Conservation (phyloP, 495 filamentous ascomycete genomes). For the Acidomyces sp. region DNA sequence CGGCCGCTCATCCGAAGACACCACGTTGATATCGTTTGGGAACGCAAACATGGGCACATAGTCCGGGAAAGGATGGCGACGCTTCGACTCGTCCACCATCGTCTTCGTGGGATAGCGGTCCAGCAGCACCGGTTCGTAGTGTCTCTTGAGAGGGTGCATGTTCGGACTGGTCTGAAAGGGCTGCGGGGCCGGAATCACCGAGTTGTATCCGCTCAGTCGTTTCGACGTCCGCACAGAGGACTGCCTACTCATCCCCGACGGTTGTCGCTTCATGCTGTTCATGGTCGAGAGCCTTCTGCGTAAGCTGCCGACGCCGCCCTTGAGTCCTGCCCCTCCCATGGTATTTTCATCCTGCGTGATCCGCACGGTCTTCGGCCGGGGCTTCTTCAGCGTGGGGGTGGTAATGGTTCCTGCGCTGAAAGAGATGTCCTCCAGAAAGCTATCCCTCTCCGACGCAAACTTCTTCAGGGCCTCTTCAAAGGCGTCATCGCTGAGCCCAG, state of each 20-base stretch:
- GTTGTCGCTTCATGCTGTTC: conserved; percentile 83
- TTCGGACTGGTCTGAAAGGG: conserved; percentile 78
- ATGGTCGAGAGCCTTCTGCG: conserved; percentile 83
- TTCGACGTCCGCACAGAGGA: conserved; percentile 79
- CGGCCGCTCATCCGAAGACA: conserved; percentile 86
- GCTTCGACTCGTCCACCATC: conserved; percentile 65
- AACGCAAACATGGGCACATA: conserved; percentile 99
- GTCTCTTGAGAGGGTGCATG: conserved; percentile 87
- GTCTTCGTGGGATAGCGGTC: conserved; percentile 82
- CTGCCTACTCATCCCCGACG: conserved; percentile 58
- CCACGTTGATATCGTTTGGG: conserved; percentile 92
- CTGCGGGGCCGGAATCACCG: conserved; percentile 86
- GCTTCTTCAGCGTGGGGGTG: conserved; percentile 33
- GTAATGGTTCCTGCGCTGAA: conserved; percentile 66
- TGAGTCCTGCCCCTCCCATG: conserved; percentile 37
- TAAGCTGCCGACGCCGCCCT: conserved; percentile 56
- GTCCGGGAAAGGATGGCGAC: conserved; percentile 82
- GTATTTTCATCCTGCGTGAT: conserved; percentile 61
- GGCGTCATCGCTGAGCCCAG: conserved; percentile 53
- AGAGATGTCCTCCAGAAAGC: conserved; percentile 82
- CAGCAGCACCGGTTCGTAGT: conserved; percentile 85
- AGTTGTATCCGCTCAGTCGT: conserved; percentile 93
- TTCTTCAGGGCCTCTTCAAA: conserved; percentile 87
- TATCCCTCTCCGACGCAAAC: conserved; percentile 86
- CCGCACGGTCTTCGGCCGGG: conserved; percentile 63